phyloP scores from a whole-genome alignment of 129 eudicot genomes.

The Helianthus tuberosus region DNA sequence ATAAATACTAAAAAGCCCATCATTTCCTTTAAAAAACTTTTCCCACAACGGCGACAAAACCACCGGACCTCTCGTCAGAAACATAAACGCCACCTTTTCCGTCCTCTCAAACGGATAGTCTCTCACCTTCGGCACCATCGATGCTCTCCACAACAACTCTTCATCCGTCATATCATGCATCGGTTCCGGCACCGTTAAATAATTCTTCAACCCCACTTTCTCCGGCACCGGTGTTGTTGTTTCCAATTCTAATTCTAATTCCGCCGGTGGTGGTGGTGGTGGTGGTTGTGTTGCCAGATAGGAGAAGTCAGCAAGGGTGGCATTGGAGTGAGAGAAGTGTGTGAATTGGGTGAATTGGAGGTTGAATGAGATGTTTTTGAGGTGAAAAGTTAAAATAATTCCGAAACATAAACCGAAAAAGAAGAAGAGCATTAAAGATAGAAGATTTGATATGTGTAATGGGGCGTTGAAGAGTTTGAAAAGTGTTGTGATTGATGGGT shows the following conservation, averaged over 20 bases:
- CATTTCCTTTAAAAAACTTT: constrained; percentile 59
- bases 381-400: constrained; percentile 45
- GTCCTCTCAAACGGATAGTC: constrained; percentile 44
- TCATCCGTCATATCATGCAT: constrained; percentile 63
- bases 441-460: constrained; percentile 43
- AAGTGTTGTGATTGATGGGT: constrained; percentile 11
- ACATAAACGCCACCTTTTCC: constrained; percentile 64
- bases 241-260: neutral
- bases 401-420: constrained; percentile 62
- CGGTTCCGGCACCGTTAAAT: constrained; percentile 27
- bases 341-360: constrained; percentile 51
- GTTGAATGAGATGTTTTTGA: constrained; percentile 45
- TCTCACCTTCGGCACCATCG: constrained; percentile 53
- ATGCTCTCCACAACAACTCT: constrained; percentile 71
- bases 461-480: constrained; percentile 42
- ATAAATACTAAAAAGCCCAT: constrained; percentile 59
- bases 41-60: constrained; percentile 77
- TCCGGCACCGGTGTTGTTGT: constrained; percentile 10
- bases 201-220: constrained; percentile 27
- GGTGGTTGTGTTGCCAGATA: neutral
- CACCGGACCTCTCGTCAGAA: constrained; percentile 61
- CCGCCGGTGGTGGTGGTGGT: neutral
- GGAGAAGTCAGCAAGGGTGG: neutral
- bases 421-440: constrained; percentile 52
- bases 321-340: constrained; percentile 25